Evolutionary conservation across 2,329 filamentous ascomycete species (phyloP), one percentile per base, ranked within the genome.

Genomic region (Colletotrichum falcatum): DNA sequence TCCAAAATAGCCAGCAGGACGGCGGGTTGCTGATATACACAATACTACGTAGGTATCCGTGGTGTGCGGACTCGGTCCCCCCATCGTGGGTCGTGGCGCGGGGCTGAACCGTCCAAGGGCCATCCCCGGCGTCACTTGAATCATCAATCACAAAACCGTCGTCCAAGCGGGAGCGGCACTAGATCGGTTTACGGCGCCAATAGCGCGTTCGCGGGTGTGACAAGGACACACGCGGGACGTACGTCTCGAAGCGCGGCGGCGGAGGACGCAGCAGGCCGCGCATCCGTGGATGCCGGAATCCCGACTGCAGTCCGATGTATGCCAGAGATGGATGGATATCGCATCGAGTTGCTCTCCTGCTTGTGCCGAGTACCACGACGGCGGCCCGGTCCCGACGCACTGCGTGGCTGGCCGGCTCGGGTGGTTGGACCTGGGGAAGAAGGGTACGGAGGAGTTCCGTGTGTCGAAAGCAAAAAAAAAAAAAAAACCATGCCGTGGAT

Each of bases 301-400:
- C n/a, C n/a, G 23, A 16, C 42, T 11, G 42, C 16, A 26, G n/a
- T 49, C 1, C 30, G 14, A 28, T 5, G n/a, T n/a, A n/a, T n/a
- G n/a, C n/a, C n/a, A n/a, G n/a, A 44, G 16, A 42, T 42, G 6
- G 2, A 35, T 35, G 7, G 7, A 33, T 33, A 33, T n/a, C n/a
- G n/a, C n/a, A n/a, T n/a, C n/a, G n/a, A n/a, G n/a, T n/a, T n/a
- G n/a, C 30, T 33, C 30, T 33, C 30, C 4, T 33, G 30, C 46
- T 48, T n/a, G 23, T 49, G 14, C 26, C 23, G 14, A 3, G 20
- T 35, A 59, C 42, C 2, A 33, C 30, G 42, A 44, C 42, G 33
- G 44, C 58, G 58, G 58, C 42, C 58, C 58, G 58, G 12, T 20
- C 58, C 58, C 58, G 42, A 48, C 4, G 58, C 48, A 48, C 28